A percentile compares a stretch with the other conserved stretches of the same genome.
Evolutionary conservation across 1,139 yeast genomes (phyloP).

Genomic region (Saccharomyces hybrid): DNA sequence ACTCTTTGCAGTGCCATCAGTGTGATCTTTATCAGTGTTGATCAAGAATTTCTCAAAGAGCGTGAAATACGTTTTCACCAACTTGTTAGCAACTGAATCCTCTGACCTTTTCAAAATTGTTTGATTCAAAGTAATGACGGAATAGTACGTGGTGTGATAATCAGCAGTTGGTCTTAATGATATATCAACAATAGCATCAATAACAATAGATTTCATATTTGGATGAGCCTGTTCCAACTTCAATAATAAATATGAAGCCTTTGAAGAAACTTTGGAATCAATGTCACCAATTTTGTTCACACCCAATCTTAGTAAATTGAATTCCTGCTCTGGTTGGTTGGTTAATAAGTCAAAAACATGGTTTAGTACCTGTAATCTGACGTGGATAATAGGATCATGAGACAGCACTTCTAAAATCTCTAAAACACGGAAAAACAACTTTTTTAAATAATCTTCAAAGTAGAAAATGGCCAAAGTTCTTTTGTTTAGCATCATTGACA

Average conservation of each 20-base stretch:
- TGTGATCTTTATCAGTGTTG: conserved; percentile 49
- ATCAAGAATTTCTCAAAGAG: conserved; percentile 76
- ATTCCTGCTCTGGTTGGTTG: conserved; percentile 97
- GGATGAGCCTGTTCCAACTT: conserved; percentile 90
- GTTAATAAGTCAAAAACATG: conserved; percentile 75
- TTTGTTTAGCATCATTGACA: conserved; percentile 42
- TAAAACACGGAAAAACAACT: conserved; percentile 64
- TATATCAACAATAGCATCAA: conserved; percentile 73
- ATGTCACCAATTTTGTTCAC: conserved; percentile 91
- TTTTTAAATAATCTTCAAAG: conserved; percentile 85
- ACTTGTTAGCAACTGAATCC: conserved; percentile 66
- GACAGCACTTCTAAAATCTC: conserved; percentile 54
- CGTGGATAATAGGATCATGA: conserved; percentile 87
- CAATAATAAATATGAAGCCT: conserved; percentile 73
- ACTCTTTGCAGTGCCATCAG: conserved; percentile 27
- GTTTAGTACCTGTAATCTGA: conserved; percentile 66
- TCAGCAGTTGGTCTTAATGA: conserved; percentile 71
- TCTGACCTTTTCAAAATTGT: conserved; percentile 79
- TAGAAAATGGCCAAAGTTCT: conserved; percentile 64
- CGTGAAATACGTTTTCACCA: conserved; percentile 79
- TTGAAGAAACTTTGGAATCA: conserved; percentile 85
- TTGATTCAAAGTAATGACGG: conserved; percentile 83
- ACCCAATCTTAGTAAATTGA: conserved; percentile 76
- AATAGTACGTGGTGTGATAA: conserved; percentile 81
- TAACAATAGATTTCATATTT: conserved; percentile 80